phyloP scores from a whole-genome alignment of 2,329 filamentous ascomycete species.

The Colletotrichum euphorbiae region DNA sequence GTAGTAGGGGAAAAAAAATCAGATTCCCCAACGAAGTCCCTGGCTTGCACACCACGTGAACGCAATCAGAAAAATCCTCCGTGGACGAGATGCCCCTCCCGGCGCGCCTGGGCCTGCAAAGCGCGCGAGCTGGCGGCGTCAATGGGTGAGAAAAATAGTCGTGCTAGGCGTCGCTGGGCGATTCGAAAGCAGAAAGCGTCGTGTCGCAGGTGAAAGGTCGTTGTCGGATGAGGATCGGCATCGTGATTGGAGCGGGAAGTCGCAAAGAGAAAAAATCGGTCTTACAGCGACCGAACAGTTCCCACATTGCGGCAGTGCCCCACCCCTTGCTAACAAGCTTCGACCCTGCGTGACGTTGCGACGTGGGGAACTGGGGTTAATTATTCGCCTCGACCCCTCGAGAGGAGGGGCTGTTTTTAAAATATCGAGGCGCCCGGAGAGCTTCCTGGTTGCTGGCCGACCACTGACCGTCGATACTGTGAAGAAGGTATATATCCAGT shows the following conservation, averaged over 20 bases:
- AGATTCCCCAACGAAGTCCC: slow-evolving; percentile 8
- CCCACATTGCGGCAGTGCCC: slow-evolving; percentile 34
- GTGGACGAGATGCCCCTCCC: slow-evolving; percentile 25
- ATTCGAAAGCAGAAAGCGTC: background rate
- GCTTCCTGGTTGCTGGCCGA: slow-evolving; percentile 15
- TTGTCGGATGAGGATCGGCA: slow-evolving; percentile 34
- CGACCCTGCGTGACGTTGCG: slow-evolving; percentile 41
- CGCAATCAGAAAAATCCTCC: slow-evolving; percentile 18
- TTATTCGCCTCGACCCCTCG: slow-evolving; percentile 30
- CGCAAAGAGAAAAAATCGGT: slow-evolving; percentile 38
- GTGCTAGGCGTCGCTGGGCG: slow-evolving; percentile 1
- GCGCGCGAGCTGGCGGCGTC: slow-evolving; percentile 16
- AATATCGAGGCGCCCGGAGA: slow-evolving; percentile 20
- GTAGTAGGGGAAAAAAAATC: background rate
- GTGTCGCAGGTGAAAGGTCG: slow-evolving; percentile 23
- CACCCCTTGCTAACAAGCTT: slow-evolving; percentile 40
- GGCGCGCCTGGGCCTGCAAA: slow-evolving; percentile 33
- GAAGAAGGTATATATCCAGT: slow-evolving; percentile 31
- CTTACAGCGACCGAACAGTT: slow-evolving; percentile 42
- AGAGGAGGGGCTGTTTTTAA: slow-evolving; percentile 31
- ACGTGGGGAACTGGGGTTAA: slow-evolving; percentile 39
- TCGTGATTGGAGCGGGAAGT: slow-evolving; percentile 39
- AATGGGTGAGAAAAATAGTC: slow-evolving; percentile 7
- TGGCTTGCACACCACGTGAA: slow-evolving; percentile 31
- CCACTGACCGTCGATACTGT: slow-evolving; percentile 3